Percentiles rank a stretch among this genome's conserved stretches.
phyloP scores from a whole-genome alignment of 2,329 filamentous ascomycete genomes.

The Plenodomus biglobosus region DNA sequence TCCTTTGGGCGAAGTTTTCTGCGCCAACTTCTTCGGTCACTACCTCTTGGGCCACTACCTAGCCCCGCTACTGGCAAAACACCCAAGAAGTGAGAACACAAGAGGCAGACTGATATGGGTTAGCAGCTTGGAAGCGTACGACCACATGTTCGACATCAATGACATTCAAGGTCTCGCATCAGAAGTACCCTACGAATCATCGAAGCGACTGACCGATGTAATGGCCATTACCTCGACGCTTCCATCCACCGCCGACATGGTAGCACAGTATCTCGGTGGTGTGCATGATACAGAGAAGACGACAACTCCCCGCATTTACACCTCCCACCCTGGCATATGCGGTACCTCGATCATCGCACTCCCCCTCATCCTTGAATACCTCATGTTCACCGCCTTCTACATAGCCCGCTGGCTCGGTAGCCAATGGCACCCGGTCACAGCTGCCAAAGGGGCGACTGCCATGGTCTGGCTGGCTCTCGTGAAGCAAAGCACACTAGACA shows the following conservation, averaged over 20 bases:
- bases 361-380: conserved; percentile 66
- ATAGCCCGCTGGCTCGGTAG: conserved; percentile 77
- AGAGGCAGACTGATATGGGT: conserved; percentile 80
- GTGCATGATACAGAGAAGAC: conserved; percentile 14
- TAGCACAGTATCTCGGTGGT: conserved; percentile 29
- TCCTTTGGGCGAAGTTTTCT: conserved; percentile 77
- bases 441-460: conserved; percentile 75
- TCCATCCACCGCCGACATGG: conserved; percentile 59
- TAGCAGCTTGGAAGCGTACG: conserved; percentile 73
- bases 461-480: conserved; percentile 78
- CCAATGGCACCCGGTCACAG: conserved; percentile 80
- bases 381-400: conserved; percentile 69
- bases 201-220: conserved; percentile 84
- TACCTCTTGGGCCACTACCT: conserved; percentile 85
- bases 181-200: conserved; percentile 73
- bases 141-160: conserved; percentile 58
- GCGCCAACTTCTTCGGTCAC: conserved; percentile 92
- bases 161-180: conserved; percentile 76
- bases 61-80: conserved; percentile 67
- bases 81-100: conserved; percentile 36
- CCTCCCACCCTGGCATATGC: conserved; percentile 85
- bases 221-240: conserved; percentile 73
- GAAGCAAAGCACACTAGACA: conserved; percentile 63
- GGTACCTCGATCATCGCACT: conserved; percentile 80
- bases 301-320: conserved; percentile 64